A percentile compares a stretch with the other conserved stretches of the same genome.
Evolutionary conservation across 306 rosid species (phyloP).

Genomic region (Glycine latifolia): DNA sequence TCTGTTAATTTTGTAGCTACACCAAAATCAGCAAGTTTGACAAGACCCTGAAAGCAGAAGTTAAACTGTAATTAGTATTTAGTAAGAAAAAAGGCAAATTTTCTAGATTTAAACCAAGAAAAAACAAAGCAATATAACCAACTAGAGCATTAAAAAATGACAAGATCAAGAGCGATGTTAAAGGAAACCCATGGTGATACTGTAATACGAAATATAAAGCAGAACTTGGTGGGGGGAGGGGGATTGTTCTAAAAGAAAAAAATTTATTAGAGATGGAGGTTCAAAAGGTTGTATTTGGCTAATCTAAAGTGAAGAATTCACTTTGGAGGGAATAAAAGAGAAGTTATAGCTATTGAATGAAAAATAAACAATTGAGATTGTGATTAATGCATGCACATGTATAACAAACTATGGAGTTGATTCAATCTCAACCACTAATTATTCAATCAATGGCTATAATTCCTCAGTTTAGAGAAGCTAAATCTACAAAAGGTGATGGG

Average conservation of each 20-base stretch:
- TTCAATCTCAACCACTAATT: not conserved
- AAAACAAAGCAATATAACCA: not conserved
- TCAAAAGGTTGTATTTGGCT: constrained; percentile 13
- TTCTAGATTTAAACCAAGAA: constrained; percentile 22
- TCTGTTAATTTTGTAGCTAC: constrained; percentile 97
- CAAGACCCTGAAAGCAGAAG: constrained; percentile 82
- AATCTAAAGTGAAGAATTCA: not conserved
- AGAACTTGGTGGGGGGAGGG: not conserved
- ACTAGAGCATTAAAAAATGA: constrained; percentile 5
- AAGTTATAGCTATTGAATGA: not conserved
- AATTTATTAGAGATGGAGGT: not conserved
- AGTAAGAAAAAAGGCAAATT: constrained; percentile 28
- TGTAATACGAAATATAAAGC: constrained; percentile 15
- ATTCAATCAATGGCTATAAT: not conserved
- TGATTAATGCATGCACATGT: not conserved
- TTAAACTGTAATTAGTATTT: not conserved
- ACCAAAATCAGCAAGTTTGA: constrained; percentile 99
- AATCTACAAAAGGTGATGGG: not conserved
- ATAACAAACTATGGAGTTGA: not conserved
- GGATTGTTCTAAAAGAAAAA: constrained; percentile 1
- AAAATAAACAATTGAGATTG: not conserved
- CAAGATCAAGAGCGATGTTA: constrained; percentile 19
- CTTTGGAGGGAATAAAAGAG: not conserved
- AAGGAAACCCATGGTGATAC: constrained; percentile 28
- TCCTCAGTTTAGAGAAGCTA: not conserved